Percentiles rank a stretch among this genome's conserved stretches.
Conservation (phyloP, 208 protist species). For the Tritrichomonas foetus region DNA sequence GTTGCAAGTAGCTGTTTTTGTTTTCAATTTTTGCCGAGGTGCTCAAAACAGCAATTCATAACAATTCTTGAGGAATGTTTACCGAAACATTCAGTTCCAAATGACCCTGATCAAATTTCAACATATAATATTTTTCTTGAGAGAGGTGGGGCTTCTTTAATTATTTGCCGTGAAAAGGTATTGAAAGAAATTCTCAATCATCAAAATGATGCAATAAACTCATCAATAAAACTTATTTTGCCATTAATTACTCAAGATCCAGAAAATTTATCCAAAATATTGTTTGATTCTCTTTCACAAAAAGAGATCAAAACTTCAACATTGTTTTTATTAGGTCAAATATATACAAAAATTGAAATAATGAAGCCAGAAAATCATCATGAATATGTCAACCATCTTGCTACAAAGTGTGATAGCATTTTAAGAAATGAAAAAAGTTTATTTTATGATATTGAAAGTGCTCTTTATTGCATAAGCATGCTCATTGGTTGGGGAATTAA, state of each 20-base stretch:
- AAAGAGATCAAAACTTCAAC: neutral
- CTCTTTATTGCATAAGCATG: neutral
- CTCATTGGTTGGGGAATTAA: neutral
- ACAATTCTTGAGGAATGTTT: neutral
- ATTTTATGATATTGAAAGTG: neutral
- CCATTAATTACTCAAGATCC: neutral
- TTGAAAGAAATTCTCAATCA: neutral
- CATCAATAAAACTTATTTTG: neutral
- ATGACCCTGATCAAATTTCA: neutral
- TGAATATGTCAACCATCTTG: neutral
- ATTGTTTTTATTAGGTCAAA: neutral
- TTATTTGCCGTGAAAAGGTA: neutral
- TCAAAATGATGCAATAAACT: neutral
- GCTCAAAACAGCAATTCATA: neutral
- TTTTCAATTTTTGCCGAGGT: neutral
- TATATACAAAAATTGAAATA: neutral
- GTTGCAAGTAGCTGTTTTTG: neutral
- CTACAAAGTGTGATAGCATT: neutral
- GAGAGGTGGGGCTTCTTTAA: neutral
- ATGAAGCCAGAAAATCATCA: neutral
- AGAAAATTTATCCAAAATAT: neutral
- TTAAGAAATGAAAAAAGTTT: neutral
- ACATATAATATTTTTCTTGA: neutral
- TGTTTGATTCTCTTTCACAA: neutral
- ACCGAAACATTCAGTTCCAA: neutral